Evolutionary conservation across 169 alveolate genomes (phyloP).

Genomic region (Neospora caninum): DNA sequence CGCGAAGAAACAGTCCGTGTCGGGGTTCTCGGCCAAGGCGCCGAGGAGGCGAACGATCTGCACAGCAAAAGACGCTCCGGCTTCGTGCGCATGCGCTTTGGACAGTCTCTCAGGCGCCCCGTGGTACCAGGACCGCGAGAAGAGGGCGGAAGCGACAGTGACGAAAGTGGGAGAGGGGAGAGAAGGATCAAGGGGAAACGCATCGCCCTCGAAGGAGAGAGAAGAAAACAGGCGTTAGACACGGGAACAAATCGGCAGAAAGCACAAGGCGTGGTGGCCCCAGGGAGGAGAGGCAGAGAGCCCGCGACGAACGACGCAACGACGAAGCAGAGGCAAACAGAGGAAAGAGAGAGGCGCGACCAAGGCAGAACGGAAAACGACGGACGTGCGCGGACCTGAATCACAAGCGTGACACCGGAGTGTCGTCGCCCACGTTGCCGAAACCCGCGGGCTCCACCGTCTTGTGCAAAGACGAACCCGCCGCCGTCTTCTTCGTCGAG

Average conservation of each 20-base stretch:
- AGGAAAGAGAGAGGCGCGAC: background rate
- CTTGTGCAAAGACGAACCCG: background rate
- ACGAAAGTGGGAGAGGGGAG: background rate
- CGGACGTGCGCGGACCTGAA: background rate
- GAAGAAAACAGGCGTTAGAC: background rate
- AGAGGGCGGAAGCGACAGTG: too few relatives aligned
- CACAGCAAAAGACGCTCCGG: background rate
- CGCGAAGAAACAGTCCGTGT: background rate
- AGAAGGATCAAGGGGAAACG: background rate
- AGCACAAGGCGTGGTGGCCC: too few relatives aligned
- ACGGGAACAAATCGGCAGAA: background rate
- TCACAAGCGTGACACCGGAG: background rate
- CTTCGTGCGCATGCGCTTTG: too few relatives aligned
- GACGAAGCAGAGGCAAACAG: background rate
- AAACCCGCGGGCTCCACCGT: background rate
- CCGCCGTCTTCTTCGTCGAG: conserved; percentile 37
- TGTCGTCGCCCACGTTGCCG: background rate
- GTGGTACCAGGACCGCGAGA: background rate
- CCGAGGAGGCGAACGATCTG: conserved; percentile 27
- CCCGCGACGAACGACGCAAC: background rate
- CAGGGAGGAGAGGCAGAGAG: too few relatives aligned
- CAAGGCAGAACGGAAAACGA: background rate
- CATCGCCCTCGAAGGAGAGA: too few relatives aligned
- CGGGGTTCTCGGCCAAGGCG: background rate
- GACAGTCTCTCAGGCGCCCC: too few relatives aligned